These are phyloP conservation scores for Saturnispora diversa DNA, from an alignment of 805 yeast genomes.

Conservation along the genomic window DNA sequence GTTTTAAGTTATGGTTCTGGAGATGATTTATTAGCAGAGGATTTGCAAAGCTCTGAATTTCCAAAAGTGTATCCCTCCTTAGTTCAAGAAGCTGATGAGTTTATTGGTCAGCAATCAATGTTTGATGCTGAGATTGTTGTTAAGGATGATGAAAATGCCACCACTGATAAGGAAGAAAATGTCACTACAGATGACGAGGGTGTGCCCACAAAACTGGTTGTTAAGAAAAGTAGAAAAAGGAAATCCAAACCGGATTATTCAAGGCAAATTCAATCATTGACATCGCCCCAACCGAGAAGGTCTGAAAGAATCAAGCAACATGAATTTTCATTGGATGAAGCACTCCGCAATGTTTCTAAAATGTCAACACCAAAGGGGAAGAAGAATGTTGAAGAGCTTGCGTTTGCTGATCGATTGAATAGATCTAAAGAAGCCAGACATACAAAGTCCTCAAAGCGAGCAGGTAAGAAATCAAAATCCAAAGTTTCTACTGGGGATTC, in stretches of 20 bases:
- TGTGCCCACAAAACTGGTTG: background rate
- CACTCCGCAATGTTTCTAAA: too few relatives aligned
- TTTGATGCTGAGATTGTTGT: slow-evolving; percentile 4
- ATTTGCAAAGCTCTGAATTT: slow-evolving; percentile 12
- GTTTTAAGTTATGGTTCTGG: slow-evolving; percentile 27
- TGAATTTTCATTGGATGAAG: background rate
- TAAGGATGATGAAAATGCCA: slow-evolving; percentile 2
- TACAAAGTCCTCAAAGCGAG: too few relatives aligned
- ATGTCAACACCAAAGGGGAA: too few relatives aligned
- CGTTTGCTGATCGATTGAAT: too few relatives aligned
- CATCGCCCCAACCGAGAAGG: slow-evolving; percentile 1
- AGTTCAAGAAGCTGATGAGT: slow-evolving; percentile 25
- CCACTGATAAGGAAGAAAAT: slow-evolving; percentile 3
- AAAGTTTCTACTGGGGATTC: too few relatives aligned
- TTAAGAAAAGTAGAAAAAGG: slow-evolving; percentile 4
- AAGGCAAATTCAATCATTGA: too few relatives aligned
- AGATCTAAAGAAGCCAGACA: too few relatives aligned
- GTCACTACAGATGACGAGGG: slow-evolving; percentile 4
- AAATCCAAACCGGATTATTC: slow-evolving; percentile 3
- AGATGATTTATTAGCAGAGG: slow-evolving; percentile 15
- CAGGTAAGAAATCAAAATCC: too few relatives aligned
- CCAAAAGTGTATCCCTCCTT: slow-evolving; percentile 21
- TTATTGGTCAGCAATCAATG: slow-evolving; percentile 19
- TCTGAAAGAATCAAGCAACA: background rate
- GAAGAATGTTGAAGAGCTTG: too few relatives aligned